Evolutionary conservation across 495 filamentous ascomycete species (phyloP), one percentile per base, ranked within the genome.

Genomic region (Podospora australis): DNA sequence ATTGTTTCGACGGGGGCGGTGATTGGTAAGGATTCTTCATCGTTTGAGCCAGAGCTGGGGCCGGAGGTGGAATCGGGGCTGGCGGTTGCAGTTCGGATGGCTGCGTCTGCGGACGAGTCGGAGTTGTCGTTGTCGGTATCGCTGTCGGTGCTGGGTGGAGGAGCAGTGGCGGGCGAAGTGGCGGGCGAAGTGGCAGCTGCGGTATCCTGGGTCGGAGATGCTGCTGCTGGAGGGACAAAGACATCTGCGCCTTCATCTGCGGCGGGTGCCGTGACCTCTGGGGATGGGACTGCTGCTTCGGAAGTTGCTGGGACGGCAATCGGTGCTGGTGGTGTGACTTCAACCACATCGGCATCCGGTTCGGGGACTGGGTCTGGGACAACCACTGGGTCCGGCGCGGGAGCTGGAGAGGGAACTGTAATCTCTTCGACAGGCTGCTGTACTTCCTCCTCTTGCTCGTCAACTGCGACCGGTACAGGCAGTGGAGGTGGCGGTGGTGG

Each of bases 311-410:
- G 46, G 2, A 11, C 41, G 19, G 43, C 39, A 13, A 35, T 25
- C 11, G 53, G 50, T 23, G 29, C 29, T 20, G 49, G 19, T 22
- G 23, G 17, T 46, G 53, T 21, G 32, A 20, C 24, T 46, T 44
- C 13, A 23, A 22, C 9, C 11, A 26, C 6, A 44, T 29, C 19
- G n/a, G 29, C 36, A 17, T 21, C 39, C 11, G 38, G n/a, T 26
- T 32, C 29, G n/a, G 46, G 42, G 1, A 16, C 38, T 17, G 52
- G 49, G 17, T 11, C 42, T n/a, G 22, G 42, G 13, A 29, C 32
- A 36, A 36, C 32, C n/a, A n/a, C n/a, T n/a, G n/a, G n/a, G n/a
- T n/a, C n/a, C n/a, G n/a, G n/a, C n/a, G n/a, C n/a, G n/a, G n/a
- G n/a, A n/a, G n/a, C n/a, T n/a, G n/a, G n/a, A n/a, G n/a, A n/a